Evolutionary conservation across 495 filamentous ascomycete genomes (phyloP).

Genomic region (Aspergillus wentii): DNA sequence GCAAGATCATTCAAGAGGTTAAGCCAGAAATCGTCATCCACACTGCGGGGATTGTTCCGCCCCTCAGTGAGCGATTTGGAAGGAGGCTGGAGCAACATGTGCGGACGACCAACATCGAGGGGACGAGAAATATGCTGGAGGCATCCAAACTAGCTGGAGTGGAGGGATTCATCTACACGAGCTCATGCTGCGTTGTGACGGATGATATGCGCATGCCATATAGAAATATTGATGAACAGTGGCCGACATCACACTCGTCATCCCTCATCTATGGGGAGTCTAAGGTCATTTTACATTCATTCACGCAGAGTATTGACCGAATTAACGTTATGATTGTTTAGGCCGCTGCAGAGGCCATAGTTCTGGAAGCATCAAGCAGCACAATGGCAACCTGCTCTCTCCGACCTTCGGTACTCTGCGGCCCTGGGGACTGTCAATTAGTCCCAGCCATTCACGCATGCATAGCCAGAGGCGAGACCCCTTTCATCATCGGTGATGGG

Average conservation of each 20-base stretch:
- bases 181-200: slow-evolving; percentile 48
- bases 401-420: slow-evolving; percentile 53
- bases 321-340: too few relatives aligned
- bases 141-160: slow-evolving; percentile 44
- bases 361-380: slow-evolving; percentile 42
- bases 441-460: slow-evolving; percentile 51
- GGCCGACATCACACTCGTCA: slow-evolving; percentile 40
- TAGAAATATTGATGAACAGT: slow-evolving; percentile 49
- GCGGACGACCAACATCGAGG: slow-evolving; percentile 52
- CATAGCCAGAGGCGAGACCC: slow-evolving; percentile 50
- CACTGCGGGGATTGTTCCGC: slow-evolving; percentile 41
- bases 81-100: slow-evolving; percentile 30
- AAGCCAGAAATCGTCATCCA: slow-evolving; percentile 42
- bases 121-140: slow-evolving; percentile 52
- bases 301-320: too few relatives aligned
- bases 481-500: slow-evolving; percentile 53
- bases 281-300: slow-evolving; percentile 35
- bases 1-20: slow-evolving; percentile 20
- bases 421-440: slow-evolving; percentile 50
- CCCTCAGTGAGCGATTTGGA: slow-evolving; percentile 34
- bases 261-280: slow-evolving; percentile 56
- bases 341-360: slow-evolving; percentile 52
- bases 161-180: slow-evolving; percentile 54
- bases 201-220: slow-evolving; percentile 50
- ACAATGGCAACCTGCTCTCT: slow-evolving; percentile 49